phyloP scores from a whole-genome alignment of 352 stramenopile species.

The Phytophthora pluvialis region DNA sequence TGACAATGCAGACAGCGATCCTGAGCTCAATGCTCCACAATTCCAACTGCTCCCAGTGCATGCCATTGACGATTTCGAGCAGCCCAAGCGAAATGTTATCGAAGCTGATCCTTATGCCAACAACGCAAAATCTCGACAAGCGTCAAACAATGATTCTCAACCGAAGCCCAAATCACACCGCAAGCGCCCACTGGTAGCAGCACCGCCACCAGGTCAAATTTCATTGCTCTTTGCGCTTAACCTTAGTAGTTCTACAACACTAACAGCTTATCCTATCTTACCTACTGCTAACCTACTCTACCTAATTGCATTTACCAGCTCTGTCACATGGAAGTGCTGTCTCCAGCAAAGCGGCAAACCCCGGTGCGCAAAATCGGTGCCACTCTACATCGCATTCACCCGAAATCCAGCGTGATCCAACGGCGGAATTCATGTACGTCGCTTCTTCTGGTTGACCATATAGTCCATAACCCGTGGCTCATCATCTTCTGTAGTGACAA shows the following conservation, averaged over 20 bases:
- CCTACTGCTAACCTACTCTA: slow-evolving; percentile 50
- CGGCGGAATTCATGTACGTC: slow-evolving; percentile 40
- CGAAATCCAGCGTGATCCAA: slow-evolving; percentile 16
- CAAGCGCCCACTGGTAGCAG: slow-evolving; percentile 18
- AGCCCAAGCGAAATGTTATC: slow-evolving; percentile 3
- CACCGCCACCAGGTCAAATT: slow-evolving; percentile 31
- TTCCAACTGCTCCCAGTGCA: slow-evolving; percentile 31
- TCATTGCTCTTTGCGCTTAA: slow-evolving; percentile 23
- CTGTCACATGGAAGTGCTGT: slow-evolving; percentile 3
- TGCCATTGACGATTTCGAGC: slow-evolving; percentile 13
- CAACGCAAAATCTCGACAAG: background rate
- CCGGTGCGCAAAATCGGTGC: background rate
- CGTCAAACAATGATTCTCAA: slow-evolving; percentile 3
- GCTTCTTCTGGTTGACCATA: background rate
- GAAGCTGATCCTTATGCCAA: background rate
- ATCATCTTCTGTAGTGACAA: slow-evolving; percentile 41
- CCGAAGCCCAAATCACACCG: slow-evolving; percentile 7
- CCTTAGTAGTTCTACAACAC: slow-evolving; percentile 41
- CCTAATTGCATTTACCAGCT: slow-evolving; percentile 40
- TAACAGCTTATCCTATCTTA: slow-evolving; percentile 44
- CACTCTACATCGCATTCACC: slow-evolving; percentile 11
- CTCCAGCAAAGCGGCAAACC: slow-evolving; percentile 8
- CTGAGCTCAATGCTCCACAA: slow-evolving; percentile 26
- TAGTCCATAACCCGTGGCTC: background rate
- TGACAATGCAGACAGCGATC: slow-evolving; percentile 9